A percentile compares a stretch with the other conserved stretches of the same genome.
Evolutionary conservation across 176 grass and related monocot genomes (phyloP).

Genomic region (Triticum timopheevii): DNA sequence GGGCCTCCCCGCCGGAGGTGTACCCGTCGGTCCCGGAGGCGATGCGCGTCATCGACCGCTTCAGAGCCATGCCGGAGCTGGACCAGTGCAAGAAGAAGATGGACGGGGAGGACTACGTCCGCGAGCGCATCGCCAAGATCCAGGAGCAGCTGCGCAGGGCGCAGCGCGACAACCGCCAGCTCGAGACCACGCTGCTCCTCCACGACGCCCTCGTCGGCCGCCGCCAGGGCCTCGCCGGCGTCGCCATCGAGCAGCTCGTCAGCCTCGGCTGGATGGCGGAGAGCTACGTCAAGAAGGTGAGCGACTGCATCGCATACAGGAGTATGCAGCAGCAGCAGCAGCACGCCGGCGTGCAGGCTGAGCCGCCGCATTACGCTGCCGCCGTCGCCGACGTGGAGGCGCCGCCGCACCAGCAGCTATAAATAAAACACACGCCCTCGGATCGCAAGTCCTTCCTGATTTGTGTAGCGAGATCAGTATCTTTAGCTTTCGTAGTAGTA

Average conservation of each 20-base stretch:
- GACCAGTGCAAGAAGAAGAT: constrained; percentile 58
- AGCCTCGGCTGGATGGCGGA: constrained; percentile 11
- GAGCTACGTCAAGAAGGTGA: constrained; percentile 11
- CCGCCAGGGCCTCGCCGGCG: not conserved
- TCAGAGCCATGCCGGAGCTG: constrained; percentile 44
- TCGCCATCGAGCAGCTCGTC: constrained; percentile 8
- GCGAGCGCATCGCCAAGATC: constrained; percentile 33
- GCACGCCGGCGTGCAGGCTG: not conserved
- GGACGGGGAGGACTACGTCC: constrained; percentile 45
- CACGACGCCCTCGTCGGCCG: constrained; percentile 24
- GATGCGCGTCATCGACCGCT: constrained; percentile 20
- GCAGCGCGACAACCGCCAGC: constrained; percentile 31
- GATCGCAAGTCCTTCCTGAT: not conserved
- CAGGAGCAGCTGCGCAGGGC: constrained; percentile 37
- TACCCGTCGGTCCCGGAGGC: not conserved
- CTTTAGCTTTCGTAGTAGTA: too few relatives aligned
- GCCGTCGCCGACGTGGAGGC: not conserved
- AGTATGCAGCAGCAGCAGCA: not conserved
- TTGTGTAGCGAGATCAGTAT: too few relatives aligned
- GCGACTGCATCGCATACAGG: not conserved
- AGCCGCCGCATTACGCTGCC: not conserved
- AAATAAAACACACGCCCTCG: not conserved
- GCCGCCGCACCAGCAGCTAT: not conserved
- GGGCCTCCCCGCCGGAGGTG: not conserved
- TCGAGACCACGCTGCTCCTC: constrained; percentile 35